Percentiles rank a stretch among this genome's conserved stretches.
Conservation (phyloP, 2,329 filamentous ascomycete genomes). For the Xylaria sp. region DNA sequence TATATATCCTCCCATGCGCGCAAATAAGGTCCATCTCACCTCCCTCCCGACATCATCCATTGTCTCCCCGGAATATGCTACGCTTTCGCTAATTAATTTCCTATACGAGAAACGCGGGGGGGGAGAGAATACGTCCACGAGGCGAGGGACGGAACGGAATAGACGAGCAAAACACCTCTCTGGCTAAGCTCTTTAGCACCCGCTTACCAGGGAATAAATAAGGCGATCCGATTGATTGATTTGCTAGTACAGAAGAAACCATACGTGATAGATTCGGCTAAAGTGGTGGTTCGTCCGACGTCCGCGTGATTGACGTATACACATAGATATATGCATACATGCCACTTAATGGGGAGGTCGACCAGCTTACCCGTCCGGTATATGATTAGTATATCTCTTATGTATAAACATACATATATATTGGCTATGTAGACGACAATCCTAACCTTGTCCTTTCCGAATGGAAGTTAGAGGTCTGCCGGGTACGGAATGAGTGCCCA, state of each 20-base stretch:
- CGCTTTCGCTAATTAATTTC: neutral
- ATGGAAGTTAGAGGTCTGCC: neutral
- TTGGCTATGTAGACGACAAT: conserved; percentile 1
- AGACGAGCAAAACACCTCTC: conserved; percentile 3
- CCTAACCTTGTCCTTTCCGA: neutral
- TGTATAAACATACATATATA: neutral
- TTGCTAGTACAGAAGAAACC: conserved; percentile 8
- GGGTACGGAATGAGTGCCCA: neutral
- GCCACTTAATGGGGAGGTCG: neutral
- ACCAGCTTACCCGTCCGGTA: conserved; percentile 20
- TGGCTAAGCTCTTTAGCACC: conserved; percentile 28
- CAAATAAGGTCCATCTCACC: conserved; percentile 3
- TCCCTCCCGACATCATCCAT: too few species aligned
- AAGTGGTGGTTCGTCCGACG: conserved; percentile 24
- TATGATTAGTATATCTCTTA: neutral
- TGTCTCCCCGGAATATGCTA: neutral
- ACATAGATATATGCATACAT: neutral
- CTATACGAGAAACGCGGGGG: conserved; percentile 7
- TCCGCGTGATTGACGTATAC: conserved; percentile 16
- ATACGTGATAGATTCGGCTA: conserved; percentile 20
- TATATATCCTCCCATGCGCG: neutral
- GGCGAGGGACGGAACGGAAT: neutral
- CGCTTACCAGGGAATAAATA: neutral
- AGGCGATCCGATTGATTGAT: conserved; percentile 12
- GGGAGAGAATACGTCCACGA: neutral